Evolutionary conservation across 169 alveolate species (phyloP).

Genomic region (Amoebophrya sp.): DNA sequence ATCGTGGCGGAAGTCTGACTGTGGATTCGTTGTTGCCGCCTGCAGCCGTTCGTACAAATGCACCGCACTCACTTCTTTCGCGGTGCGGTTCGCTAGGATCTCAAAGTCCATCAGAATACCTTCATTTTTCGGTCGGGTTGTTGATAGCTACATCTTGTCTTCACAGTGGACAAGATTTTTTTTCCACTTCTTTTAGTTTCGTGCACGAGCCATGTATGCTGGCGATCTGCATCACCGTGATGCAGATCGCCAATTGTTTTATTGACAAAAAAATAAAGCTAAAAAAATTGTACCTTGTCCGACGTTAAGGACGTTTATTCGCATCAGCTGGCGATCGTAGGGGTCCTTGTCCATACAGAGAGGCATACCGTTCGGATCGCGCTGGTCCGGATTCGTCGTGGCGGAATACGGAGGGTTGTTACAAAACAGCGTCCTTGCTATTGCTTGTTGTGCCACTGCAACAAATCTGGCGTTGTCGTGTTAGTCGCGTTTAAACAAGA

Average conservation of each 20-base stretch:
- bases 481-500: too few species aligned
- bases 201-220: too few species aligned
- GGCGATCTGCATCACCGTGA: too few species aligned
- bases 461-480: not conserved
- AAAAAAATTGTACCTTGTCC: not conserved
- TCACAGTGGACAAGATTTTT: too few species aligned
- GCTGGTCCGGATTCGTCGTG: not conserved
- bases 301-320: not conserved
- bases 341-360: constrained; percentile 17
- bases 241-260: too few species aligned
- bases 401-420: not conserved
- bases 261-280: too few species aligned
- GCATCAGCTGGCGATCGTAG: not conserved
- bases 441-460: not conserved
- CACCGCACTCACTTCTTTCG: not conserved
- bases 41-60: not conserved
- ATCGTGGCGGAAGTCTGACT: not conserved
- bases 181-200: too few species aligned
- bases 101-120: not conserved
- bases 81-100: not conserved
- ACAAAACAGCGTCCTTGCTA: not conserved
- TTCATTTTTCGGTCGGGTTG: too few species aligned
- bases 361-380: not conserved
- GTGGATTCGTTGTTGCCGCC: not conserved
- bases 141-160: too few species aligned